A percentile compares a stretch with the other conserved stretches of the same genome.
These are phyloP conservation scores for Coemansia sp. DNA, from an alignment of 192 early-diverging fungal species.

Conservation along the genomic window DNA sequence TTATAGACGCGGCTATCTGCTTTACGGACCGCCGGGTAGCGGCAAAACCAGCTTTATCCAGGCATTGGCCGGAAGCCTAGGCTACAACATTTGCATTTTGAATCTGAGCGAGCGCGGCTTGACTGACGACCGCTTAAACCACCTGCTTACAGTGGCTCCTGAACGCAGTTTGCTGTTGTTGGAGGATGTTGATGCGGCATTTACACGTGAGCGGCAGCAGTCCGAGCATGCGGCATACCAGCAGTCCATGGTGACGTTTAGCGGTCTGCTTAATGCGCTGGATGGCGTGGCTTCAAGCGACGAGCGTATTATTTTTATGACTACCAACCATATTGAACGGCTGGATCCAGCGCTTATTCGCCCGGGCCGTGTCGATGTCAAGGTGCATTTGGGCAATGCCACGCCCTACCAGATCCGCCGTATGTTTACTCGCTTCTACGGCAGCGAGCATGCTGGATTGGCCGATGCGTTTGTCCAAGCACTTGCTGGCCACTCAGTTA, in stretches of 20 bases:
- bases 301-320: conserved; percentile 89
- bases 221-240: conserved; percentile 66
- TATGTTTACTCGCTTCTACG: conserved; percentile 84
- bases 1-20: conserved; percentile 84
- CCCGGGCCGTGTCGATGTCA: conserved; percentile 76
- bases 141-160: conserved; percentile 74
- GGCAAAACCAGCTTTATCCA: conserved; percentile 94
- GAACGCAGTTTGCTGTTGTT: conserved; percentile 76
- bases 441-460: conserved; percentile 49
- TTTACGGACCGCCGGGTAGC: conserved; percentile 85
- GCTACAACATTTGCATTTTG: conserved; percentile 85
- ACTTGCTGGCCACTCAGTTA: conserved; percentile 57
- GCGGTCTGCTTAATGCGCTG: conserved; percentile 82
- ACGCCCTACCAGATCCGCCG: conserved; percentile 61
- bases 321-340: conserved; percentile 79
- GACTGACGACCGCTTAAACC: conserved; percentile 81
- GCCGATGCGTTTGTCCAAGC: conserved; percentile 70
- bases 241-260: conserved; percentile 82
- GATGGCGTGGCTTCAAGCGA: conserved; percentile 86
- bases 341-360: conserved; percentile 78
- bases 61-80: conserved; percentile 82
- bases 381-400: conserved; percentile 74
- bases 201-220: conserved; percentile 61
- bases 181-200: conserved; percentile 85
- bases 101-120: conserved; percentile 79